phyloP scores from a whole-genome alignment of 495 filamentous ascomycete species.

The Staphylotrichum tortipilum region DNA sequence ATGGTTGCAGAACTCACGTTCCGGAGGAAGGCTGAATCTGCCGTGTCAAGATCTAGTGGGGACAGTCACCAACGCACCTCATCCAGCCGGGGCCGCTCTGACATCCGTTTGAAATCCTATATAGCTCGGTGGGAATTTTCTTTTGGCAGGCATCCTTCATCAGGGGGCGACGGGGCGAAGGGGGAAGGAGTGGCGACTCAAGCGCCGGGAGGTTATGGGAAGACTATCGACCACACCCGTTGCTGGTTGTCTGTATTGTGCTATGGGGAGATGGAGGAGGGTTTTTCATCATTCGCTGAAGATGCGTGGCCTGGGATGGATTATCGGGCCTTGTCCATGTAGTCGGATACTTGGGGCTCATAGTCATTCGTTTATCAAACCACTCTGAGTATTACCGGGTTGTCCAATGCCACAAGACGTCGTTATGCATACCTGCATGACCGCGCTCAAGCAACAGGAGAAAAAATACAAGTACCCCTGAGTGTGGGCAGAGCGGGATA shows the following conservation, averaged over 20 bases:
- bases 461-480: too few relatives aligned
- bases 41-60: constrained; percentile 26
- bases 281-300: constrained; percentile 15
- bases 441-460: too few relatives aligned
- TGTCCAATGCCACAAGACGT: too few relatives aligned
- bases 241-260: constrained; percentile 12
- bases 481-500: neutral
- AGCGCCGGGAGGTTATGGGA: constrained; percentile 1
- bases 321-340: constrained; percentile 29
- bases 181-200: neutral
- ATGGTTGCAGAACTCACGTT: constrained; percentile 16
- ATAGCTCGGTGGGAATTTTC: constrained; percentile 22
- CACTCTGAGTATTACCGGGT: constrained; percentile 11
- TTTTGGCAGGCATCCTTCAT: constrained; percentile 14
- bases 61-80: constrained; percentile 17
- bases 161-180: constrained; percentile 2
- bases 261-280: constrained; percentile 9
- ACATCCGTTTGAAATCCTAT: constrained; percentile 15
- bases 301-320: constrained; percentile 26
- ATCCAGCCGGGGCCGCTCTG: constrained; percentile 10
- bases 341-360: constrained; percentile 26
- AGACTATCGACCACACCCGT: constrained; percentile 1
- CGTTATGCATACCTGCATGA: too few relatives aligned
- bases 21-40: constrained; percentile 16
- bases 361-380: constrained; percentile 25